Base-by-base conservation (phyloP, 345 rosid species). In the Barbarea vulgaris region DNA sequence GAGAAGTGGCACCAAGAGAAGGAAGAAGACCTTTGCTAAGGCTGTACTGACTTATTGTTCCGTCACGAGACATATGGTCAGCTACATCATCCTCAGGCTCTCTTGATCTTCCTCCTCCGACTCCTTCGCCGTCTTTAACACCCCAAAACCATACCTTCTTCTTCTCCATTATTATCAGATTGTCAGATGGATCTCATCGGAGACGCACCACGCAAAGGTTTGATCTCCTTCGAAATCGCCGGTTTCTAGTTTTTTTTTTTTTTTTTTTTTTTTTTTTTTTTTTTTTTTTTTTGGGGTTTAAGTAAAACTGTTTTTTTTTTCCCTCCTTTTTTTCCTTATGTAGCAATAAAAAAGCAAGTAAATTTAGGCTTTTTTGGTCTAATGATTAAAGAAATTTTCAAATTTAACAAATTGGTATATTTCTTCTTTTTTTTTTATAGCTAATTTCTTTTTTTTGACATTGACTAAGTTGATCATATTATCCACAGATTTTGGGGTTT, bases 1-100 rank as follows among this genome's bases (percentile, higher is more conserved):
- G 81, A 59, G 56, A 67, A 27, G 82, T 75, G 39, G 85, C 84
- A 3, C 98, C 98, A 8, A 93, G 95, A 46, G 96, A 76, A 34
- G 98, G 98, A 14, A 93, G 84, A 54, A 93, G 75, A 13, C 84
- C 90, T 31, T 77, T 85, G 51, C 81, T 79, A 58, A 90, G 64
- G 76, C 96, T 90, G 55, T 83, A 86, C 14, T 74, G 86, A 81
- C 95, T 86, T 56, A 70, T 81, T 63, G 90, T 84, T 3, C 66
- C 87, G 1, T 86, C 92, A 3, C 87, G 84, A 12, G 82, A 74
- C 17, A 64, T 0, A 59, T 65, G 67, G 1, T 62, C 74, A 12
- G 80, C 65, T 34, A 42, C 53, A 22, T 72, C 81, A 27, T 70
- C 76, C 2, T 72, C 81, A 1, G 9, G 8, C 3, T 36, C 69